These are phyloP conservation scores for Brettanomyces sp. DNA, from an alignment of 805 yeast genomes.

Conservation along the genomic window DNA sequence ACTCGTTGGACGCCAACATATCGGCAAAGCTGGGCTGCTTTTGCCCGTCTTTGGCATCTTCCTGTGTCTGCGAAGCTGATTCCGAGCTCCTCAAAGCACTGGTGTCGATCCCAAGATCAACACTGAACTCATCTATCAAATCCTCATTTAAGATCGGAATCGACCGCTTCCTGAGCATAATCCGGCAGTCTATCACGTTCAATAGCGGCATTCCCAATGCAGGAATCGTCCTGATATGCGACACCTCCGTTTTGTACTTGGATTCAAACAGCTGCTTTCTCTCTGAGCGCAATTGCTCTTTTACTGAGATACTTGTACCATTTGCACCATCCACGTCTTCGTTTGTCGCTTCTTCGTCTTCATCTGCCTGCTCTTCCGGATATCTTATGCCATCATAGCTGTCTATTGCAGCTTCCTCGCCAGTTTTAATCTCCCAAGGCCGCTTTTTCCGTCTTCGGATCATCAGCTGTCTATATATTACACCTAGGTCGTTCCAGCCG, in stretches of 20 bases:
- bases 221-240: slow-evolving; percentile 32
- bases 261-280: slow-evolving; percentile 22
- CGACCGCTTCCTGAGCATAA: slow-evolving; percentile 34
- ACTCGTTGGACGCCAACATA: slow-evolving; percentile 19
- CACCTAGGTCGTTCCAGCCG: slow-evolving; percentile 56
- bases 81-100: slow-evolving; percentile 5
- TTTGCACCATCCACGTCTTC: neutral
- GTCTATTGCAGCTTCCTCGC: slow-evolving; percentile 5
- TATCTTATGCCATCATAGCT: slow-evolving; percentile 2
- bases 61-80: neutral
- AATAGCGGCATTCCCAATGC: slow-evolving; percentile 51
- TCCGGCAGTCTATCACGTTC: slow-evolving; percentile 39
- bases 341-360: slow-evolving; percentile 11
- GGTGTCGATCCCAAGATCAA: slow-evolving; percentile 24
- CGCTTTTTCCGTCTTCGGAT: slow-evolving; percentile 3
- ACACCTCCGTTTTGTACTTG: slow-evolving; percentile 22
- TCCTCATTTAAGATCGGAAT: slow-evolving; percentile 29
- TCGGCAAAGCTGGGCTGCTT: slow-evolving; percentile 14
- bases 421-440: neutral
- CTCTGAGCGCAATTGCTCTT: slow-evolving; percentile 17
- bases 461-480: slow-evolving; percentile 21
- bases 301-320: slow-evolving; percentile 11
- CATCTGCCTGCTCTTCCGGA: neutral
- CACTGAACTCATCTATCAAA: slow-evolving; percentile 25
- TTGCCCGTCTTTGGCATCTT: slow-evolving; percentile 4